These are phyloP conservation scores for Tricholoma flavovirens DNA, from an alignment of 768 basidiomycete species.

Conservation along the genomic window DNA sequence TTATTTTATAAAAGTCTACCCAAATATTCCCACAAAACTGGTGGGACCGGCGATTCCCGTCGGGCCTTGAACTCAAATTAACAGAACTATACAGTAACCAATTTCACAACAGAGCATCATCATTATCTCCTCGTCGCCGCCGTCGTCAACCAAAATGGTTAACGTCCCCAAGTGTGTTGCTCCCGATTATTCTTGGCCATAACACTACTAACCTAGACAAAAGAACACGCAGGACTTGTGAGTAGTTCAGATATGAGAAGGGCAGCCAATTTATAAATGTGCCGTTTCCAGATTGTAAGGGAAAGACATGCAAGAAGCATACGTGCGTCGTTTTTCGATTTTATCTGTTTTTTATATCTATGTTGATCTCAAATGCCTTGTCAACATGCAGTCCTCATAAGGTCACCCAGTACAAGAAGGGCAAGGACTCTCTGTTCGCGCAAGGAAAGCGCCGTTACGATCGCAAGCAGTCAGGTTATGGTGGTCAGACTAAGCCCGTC, in stretches of 20 bases:
- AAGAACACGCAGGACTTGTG: conserved; percentile 94
- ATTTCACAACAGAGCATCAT: conserved; percentile 26
- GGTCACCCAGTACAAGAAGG: conserved; percentile 99
- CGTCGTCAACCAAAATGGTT: conserved; percentile 69
- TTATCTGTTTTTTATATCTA: too few relatives aligned
- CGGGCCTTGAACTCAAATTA: conserved; percentile 25
- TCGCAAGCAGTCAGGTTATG: conserved; percentile 97
- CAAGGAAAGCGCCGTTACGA: conserved; percentile 99
- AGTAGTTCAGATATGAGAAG: conserved; percentile 32
- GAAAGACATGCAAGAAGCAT: conserved; percentile 95
- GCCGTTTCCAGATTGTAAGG: conserved; percentile 73
- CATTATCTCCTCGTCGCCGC: conserved; percentile 33
- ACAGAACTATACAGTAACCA: conserved; percentile 31
- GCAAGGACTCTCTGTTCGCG: conserved; percentile 95
- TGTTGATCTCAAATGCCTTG: not conserved
- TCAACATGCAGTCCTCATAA: conserved; percentile 76
- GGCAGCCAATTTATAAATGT: conserved; percentile 6
- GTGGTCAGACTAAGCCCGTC: conserved; percentile 99
- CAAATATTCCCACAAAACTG: too few relatives aligned
- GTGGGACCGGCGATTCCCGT: not conserved
- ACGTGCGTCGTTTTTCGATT: conserved; percentile 53
- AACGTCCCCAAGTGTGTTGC: conserved; percentile 86
- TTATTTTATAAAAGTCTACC: too few relatives aligned
- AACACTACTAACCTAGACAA: conserved; percentile 13
- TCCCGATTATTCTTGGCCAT: not conserved